Percentiles rank a stretch among this genome's conserved stretches.
These are phyloP conservation scores for Microdochium nivale DNA, from an alignment of 2,329 filamentous ascomycete genomes.

Conservation along the genomic window DNA sequence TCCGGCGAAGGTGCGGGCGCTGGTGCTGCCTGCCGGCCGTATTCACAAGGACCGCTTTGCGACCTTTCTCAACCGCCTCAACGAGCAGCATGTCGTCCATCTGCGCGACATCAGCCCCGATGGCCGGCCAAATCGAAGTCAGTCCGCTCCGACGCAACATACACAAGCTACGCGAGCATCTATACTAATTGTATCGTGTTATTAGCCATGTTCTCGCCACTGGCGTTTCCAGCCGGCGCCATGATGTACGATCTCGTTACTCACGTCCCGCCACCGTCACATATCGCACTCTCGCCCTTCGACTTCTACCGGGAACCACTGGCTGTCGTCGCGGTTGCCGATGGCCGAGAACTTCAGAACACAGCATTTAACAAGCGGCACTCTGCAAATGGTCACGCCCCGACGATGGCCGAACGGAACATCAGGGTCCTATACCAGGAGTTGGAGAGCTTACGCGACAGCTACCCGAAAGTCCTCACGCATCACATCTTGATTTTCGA, in stretches of 20 bases:
- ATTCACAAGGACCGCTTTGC: slow-evolving; percentile 77
- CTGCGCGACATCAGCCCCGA: slow-evolving; percentile 83
- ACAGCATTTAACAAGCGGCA: slow-evolving; percentile 44
- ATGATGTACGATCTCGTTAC: slow-evolving; percentile 85
- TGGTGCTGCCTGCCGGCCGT: slow-evolving; percentile 78
- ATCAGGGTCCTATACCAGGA: slow-evolving; percentile 55
- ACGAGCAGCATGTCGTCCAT: slow-evolving; percentile 71
- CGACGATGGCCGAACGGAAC: slow-evolving; percentile 46
- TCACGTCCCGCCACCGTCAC: slow-evolving; percentile 69
- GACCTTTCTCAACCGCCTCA: slow-evolving; percentile 69
- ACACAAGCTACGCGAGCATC: not conserved
- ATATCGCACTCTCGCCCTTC: slow-evolving; percentile 76
- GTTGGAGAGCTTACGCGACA: slow-evolving; percentile 61
- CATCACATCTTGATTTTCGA: slow-evolving; percentile 79
- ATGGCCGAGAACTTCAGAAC: slow-evolving; percentile 61
- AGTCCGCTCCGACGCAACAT: slow-evolving; percentile 16
- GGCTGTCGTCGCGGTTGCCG: slow-evolving; percentile 74
- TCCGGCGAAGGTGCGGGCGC: slow-evolving; percentile 80
- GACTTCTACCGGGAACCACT: slow-evolving; percentile 83
- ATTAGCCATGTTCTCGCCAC: slow-evolving; percentile 85
- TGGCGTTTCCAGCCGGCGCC: slow-evolving; percentile 76
- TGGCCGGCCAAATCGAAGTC: slow-evolving; percentile 78
- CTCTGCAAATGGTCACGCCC: slow-evolving; percentile 40
- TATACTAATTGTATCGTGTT: not conserved
- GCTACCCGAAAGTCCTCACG: slow-evolving; percentile 66